phyloP scores from a whole-genome alignment of 331 rosid genomes.

The Stylosanthes scabra region DNA sequence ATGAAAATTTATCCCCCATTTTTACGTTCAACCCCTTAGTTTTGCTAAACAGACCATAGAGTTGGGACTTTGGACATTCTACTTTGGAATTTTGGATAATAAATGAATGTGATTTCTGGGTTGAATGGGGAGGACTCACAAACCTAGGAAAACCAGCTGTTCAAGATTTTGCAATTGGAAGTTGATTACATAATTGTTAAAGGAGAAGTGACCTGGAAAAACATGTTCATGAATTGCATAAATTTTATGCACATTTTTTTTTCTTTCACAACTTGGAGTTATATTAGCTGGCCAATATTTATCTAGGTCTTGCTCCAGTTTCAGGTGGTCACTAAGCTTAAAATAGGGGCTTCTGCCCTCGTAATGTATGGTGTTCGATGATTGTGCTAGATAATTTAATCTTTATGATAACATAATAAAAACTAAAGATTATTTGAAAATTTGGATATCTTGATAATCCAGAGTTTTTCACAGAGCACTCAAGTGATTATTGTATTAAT shows the following conservation, averaged over 20 bases:
- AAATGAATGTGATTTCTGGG: neutral
- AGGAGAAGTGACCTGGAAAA: neutral
- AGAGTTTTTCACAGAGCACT: conserved; percentile 14
- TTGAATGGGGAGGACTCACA: conserved; percentile 5
- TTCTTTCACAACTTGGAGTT: conserved; percentile 50
- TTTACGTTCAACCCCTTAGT: neutral
- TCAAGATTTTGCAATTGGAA: neutral
- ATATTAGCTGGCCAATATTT: conserved; percentile 39
- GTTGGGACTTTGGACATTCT: conserved; percentile 7
- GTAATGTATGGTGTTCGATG: conserved; percentile 26
- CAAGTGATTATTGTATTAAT: neutral
- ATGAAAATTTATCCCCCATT: neutral
- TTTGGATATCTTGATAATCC: conserved; percentile 21
- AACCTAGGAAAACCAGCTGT: neutral
- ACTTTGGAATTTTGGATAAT: neutral
- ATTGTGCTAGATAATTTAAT: conserved; percentile 21
- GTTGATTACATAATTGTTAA: neutral
- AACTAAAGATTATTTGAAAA: neutral
- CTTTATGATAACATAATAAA: neutral
- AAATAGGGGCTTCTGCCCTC: conserved; percentile 47
- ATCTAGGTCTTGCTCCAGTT: conserved; percentile 50
- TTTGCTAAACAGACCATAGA: neutral
- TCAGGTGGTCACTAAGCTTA: conserved; percentile 40
- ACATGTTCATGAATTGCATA: conserved; percentile 3
- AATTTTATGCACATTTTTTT: conserved; percentile 44